A percentile compares a stretch with the other conserved stretches of the same genome.
Evolutionary conservation across 345 rosid genomes (phyloP).

Genomic region (Syzygium grande): DNA sequence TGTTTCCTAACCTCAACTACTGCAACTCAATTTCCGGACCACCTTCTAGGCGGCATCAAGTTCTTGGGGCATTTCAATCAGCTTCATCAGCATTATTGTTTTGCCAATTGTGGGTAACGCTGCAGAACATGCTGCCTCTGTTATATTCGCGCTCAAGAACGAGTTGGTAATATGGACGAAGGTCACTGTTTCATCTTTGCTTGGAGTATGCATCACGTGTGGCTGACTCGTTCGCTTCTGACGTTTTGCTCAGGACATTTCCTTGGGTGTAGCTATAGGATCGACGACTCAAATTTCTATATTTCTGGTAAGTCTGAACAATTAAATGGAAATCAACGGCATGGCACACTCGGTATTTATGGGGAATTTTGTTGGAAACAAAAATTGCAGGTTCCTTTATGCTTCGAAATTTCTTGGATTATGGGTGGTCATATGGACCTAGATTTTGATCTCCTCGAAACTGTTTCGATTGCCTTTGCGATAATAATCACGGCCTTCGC

Average conservation of each 20-base stretch:
- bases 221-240: background rate
- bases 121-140: constrained; percentile 86
- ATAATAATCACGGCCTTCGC: constrained; percentile 62
- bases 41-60: constrained; percentile 62
- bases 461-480: constrained; percentile 65
- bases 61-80: constrained; percentile 81
- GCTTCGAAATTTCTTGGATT: constrained; percentile 66
- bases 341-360: background rate
- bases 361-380: background rate
- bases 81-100: constrained; percentile 74
- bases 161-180: constrained; percentile 39
- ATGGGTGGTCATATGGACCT: constrained; percentile 79
- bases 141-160: constrained; percentile 78
- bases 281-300: constrained; percentile 90
- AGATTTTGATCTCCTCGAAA: constrained; percentile 75
- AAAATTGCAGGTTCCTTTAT: constrained; percentile 62
- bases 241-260: constrained; percentile 58
- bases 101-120: constrained; percentile 90
- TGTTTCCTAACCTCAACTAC: background rate
- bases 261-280: constrained; percentile 79
- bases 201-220: background rate
- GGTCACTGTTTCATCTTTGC: background rate
- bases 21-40: background rate
- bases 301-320: constrained; percentile 52
- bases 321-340: background rate